Conservation (phyloP, 768 basidiomycete species). For the Rhodotorula sphaerocarpa region DNA sequence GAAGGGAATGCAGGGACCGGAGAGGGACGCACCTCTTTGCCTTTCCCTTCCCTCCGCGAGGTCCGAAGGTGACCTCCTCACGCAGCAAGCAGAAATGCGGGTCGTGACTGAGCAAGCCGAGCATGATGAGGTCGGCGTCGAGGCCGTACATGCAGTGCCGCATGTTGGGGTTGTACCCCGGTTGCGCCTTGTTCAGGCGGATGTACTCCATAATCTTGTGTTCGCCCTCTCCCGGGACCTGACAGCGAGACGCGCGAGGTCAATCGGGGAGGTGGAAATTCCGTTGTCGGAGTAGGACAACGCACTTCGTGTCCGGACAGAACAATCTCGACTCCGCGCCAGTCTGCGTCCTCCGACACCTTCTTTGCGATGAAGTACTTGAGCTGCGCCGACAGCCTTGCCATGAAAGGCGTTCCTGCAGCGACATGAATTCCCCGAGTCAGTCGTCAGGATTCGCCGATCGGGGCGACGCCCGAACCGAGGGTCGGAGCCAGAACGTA, state of each 20-base stretch:
- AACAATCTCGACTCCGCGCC: conserved; percentile 84
- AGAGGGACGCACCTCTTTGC: conserved; percentile 25
- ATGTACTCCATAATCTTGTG: conserved; percentile 99
- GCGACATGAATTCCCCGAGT: not conserved
- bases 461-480: no score
- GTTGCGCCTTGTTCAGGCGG: conserved; percentile 84
- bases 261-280: not conserved
- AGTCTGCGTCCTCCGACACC: conserved; percentile 91
- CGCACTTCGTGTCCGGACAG: conserved; percentile 83
- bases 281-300: no score
- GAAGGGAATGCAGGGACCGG: no score
- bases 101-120: conserved; percentile 91
- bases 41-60: conserved; percentile 61
- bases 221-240: conserved; percentile 90
- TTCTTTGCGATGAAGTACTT: conserved; percentile 97
- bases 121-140: conserved; percentile 97
- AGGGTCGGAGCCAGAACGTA: conserved; percentile 43
- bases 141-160: conserved; percentile 97
- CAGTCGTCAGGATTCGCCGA: not conserved
- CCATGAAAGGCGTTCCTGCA: conserved; percentile 90
- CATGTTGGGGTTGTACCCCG: conserved; percentile 89
- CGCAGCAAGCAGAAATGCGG: conserved; percentile 95
- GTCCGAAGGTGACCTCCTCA: conserved; percentile 97
- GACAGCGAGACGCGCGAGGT: not conserved
- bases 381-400: conserved; percentile 77